These are phyloP conservation scores for Larix sibirica DNA, from an alignment of 83 land plant species.

Conservation along the genomic window DNA sequence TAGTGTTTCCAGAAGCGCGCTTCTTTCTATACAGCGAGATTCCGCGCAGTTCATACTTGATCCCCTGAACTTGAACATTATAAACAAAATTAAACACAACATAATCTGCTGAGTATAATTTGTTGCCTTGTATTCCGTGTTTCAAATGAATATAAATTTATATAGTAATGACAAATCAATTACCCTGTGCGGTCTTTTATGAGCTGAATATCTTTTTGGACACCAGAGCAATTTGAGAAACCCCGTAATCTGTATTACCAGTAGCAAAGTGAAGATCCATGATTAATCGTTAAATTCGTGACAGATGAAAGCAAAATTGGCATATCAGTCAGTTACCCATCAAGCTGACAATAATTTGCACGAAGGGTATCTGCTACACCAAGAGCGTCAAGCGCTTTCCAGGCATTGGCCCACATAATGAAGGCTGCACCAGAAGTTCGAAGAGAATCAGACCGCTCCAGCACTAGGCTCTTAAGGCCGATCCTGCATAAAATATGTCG, in stretches of 20 bases:
- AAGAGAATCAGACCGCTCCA: conserved; percentile 36
- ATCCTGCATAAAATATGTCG: background rate
- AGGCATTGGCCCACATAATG: conserved; percentile 40
- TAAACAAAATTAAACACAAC: no score
- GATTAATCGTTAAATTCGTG: no score
- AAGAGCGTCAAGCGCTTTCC: conserved; percentile 49
- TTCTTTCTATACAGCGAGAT: conserved; percentile 22
- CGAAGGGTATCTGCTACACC: conserved; percentile 43
- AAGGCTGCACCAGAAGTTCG: conserved; percentile 33
- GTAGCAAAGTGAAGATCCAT: background rate
- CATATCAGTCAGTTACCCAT: background rate
- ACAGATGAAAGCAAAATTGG: no score
- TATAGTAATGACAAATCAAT: background rate
- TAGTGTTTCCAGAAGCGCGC: conserved; percentile 25
- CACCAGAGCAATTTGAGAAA: background rate
- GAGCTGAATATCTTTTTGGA: background rate
- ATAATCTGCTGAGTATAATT: background rate
- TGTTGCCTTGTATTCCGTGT: background rate
- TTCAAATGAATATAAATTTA: background rate
- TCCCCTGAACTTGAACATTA: background rate
- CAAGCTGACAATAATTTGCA: background rate
- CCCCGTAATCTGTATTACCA: background rate
- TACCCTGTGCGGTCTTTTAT: background rate
- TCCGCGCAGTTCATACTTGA: background rate
- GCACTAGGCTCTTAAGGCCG: conserved; percentile 33